These are phyloP conservation scores for Escallonia rubra DNA, from an alignment of 129 eudicot genomes.

Conservation along the genomic window DNA sequence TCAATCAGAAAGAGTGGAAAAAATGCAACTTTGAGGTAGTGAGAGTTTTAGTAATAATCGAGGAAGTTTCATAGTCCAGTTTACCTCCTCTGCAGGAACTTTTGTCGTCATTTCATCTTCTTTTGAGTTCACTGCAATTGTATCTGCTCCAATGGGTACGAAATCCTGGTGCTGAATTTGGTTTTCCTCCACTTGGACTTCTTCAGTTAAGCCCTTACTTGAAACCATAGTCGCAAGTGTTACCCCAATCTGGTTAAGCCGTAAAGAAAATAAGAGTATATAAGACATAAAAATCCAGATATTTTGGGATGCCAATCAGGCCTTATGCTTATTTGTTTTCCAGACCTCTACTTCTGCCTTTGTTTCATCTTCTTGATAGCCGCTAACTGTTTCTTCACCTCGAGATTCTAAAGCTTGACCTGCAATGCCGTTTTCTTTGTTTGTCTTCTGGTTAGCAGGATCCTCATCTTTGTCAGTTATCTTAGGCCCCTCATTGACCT, in stretches of 20 bases:
- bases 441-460: not conserved
- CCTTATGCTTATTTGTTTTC: not conserved
- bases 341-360: not conserved
- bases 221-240: not conserved
- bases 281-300: not conserved
- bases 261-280: not conserved
- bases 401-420: not conserved
- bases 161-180: not conserved
- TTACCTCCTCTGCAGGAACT: conserved; percentile 10
- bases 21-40: not conserved
- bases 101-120: not conserved
- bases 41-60: not conserved
- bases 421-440: not conserved
- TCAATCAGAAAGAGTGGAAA: not conserved
- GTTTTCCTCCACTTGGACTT: not conserved
- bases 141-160: not conserved
- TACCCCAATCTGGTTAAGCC: not conserved
- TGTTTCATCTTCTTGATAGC: conserved; percentile 1
- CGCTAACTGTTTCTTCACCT: conserved; percentile 2
- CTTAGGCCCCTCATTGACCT: conserved; percentile 9
- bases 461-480: not conserved
- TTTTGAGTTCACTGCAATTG: not conserved
- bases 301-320: not conserved
- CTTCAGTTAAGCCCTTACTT: not conserved
- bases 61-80: conserved; percentile 1